These are phyloP conservation scores for Trichosanthes truncata DNA, from an alignment of 306 rosid genomes.

Conservation along the genomic window DNA sequence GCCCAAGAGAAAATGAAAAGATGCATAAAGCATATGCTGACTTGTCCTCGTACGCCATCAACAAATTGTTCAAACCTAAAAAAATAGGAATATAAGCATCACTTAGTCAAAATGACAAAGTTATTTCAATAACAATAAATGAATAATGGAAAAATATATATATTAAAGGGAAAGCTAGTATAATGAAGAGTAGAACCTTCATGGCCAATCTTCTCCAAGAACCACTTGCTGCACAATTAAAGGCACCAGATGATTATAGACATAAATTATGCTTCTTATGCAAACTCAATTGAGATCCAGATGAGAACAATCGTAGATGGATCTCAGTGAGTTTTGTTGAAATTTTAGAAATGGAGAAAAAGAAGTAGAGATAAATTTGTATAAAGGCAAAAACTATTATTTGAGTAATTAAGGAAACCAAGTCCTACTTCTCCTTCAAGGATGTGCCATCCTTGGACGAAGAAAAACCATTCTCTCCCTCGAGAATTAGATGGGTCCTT, in stretches of 20 bases:
- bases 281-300: background rate
- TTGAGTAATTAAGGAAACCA: background rate
- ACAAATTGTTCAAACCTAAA: slow-evolving; percentile 83
- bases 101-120: background rate
- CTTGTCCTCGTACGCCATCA: slow-evolving; percentile 89
- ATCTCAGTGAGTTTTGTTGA: background rate
- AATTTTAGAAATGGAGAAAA: background rate
- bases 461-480: background rate
- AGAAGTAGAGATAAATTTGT: background rate
- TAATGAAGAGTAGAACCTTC: slow-evolving; percentile 39
- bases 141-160: background rate
- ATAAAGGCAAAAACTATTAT: background rate
- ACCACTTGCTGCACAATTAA: slow-evolving; percentile 81
- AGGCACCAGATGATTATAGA: slow-evolving; percentile 17
- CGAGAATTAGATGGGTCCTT: background rate
- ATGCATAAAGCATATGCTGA: slow-evolving; percentile 84
- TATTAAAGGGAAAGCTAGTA: background rate
- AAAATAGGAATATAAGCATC: slow-evolving; percentile 12
- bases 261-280: background rate
- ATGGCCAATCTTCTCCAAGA: slow-evolving; percentile 94
- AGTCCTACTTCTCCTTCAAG: background rate
- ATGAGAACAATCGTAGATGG: background rate
- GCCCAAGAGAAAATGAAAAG: slow-evolving; percentile 67
- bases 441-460: background rate
- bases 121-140: slow-evolving; percentile 8